Evolutionary conservation across 192 early-diverging fungal genomes (phyloP), one percentile per base, ranked within the genome.

Genomic region (Podila epicladia): DNA sequence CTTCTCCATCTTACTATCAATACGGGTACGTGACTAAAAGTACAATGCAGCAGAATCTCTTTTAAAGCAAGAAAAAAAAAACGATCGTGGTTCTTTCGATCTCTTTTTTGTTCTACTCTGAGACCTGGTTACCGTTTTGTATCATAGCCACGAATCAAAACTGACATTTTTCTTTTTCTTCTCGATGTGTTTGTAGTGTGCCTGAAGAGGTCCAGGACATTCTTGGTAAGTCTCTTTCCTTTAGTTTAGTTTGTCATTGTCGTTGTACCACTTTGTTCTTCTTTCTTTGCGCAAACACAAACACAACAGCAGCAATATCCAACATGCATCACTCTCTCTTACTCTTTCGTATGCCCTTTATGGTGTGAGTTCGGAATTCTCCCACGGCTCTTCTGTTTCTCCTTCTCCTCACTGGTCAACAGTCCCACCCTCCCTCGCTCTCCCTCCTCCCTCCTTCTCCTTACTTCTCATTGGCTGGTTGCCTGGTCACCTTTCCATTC

Each of bases 221-320:
- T 26, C 75, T 78, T 78, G 75, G 75, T 78, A 78, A 67, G 75
- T 61, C 31, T 45, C 41, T 3, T 45, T 15, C 13, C 41, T 45
- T 45, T 11, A 9, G 11, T 33, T 64, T 60, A 26, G 22, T 62
- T 37, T 41, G 12, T 62, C 11, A 35, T 29, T 29, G 29, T 29
- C 29, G 32, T 72, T 61, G 22, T 28, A 11, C 26, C 32, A 20
- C n/a, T 58, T 26, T 67, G 9, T 2, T 41, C n/a, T n/a, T 49
- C 22, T 45, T 26, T 38, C 45, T 28, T 11, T 13, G 12, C 12
- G 38, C 38, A 41, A 41, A 41, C 38, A 41, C 38, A 53, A 53
- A 53, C 51, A 53, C 51, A 53, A 53, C 51, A 53, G n/a, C 7
- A 50, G 1, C 51, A 20, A 53, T 19, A 53, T 8, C 3, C 7